phyloP scores from a whole-genome alignment of 495 filamentous ascomycete genomes.

The Talaromyces trachyspermus region DNA sequence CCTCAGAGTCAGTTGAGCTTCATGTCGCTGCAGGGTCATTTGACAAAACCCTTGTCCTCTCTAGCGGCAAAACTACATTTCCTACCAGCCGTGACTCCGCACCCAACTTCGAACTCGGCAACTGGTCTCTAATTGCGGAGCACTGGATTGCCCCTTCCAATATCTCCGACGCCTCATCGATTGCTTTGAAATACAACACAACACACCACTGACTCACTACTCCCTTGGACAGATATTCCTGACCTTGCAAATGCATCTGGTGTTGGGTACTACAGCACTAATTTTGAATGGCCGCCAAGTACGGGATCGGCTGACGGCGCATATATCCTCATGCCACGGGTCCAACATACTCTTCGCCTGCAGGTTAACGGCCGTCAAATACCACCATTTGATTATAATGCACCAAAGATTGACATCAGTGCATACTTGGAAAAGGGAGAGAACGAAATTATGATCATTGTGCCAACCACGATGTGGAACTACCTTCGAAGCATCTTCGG shows the following conservation, averaged over 20 bases:
- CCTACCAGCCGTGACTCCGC: slow-evolving; percentile 5
- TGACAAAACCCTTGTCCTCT: slow-evolving; percentile 13
- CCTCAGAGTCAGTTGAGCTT: slow-evolving; percentile 10
- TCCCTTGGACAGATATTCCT: slow-evolving; percentile 44
- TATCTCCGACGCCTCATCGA: slow-evolving; percentile 19
- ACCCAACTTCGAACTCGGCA: slow-evolving; percentile 20
- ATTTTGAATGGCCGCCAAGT: slow-evolving; percentile 28
- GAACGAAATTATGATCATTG: slow-evolving; percentile 10
- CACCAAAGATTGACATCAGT: slow-evolving; percentile 11
- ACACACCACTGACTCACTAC: slow-evolving; percentile 21
- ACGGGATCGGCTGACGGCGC: slow-evolving; percentile 13
- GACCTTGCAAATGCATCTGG: slow-evolving; percentile 58
- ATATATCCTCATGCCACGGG: slow-evolving; percentile 11
- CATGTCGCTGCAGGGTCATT: slow-evolving; percentile 11
- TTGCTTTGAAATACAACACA: slow-evolving; percentile 23
- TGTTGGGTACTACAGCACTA: slow-evolving; percentile 45
- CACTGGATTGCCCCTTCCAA: slow-evolving; percentile 30
- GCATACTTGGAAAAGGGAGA: slow-evolving; percentile 10
- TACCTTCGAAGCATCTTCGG: slow-evolving; percentile 16
- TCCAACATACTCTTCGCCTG: slow-evolving; percentile 3
- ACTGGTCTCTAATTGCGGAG: slow-evolving; percentile 37
- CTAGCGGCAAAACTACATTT: slow-evolving; percentile 19
- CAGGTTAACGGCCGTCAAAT: slow-evolving; percentile 16
- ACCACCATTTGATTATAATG: slow-evolving; percentile 14
- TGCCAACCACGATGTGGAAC: slow-evolving; percentile 22